Base-by-base conservation (phyloP, 768 basidiomycete genomes). In the Tremella mesenterica region DNA sequence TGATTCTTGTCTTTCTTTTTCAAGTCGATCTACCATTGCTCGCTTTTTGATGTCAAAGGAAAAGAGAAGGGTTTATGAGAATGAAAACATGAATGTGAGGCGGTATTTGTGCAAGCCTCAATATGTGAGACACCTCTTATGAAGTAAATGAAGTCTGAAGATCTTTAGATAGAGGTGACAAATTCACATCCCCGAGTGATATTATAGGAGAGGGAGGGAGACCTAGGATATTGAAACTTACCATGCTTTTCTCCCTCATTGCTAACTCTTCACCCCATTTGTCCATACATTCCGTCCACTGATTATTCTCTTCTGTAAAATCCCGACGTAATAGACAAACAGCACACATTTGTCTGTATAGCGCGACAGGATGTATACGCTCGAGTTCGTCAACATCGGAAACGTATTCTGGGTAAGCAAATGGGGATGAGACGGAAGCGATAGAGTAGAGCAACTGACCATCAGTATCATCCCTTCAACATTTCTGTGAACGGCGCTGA, bases 221-320 rank as follows among this genome's bases (percentile, higher is more conserved):
- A 33, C 45, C 36, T 26, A 23, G 23, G 6, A 41, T 23, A 41
- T 41, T 16, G 14, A 14, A 16, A 63, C 68, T 52, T 53, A 70
- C 71, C 36, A 57, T 52, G 33, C 64, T 62, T 57, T 70, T 71
- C 52, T 73, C 72, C 52, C 64, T 58, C 12, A 64, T 66, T 10
- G 66, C 72, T 26, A 71, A 49, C 56, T 73, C 72, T 49, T 73
- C 70, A 20, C 62, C 68, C 72, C 72, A 73, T 45, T 69, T 62
- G 49, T 71, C 69, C 72, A 73, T 73, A 51, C 72, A 73, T 20
- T 58, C 59, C 43, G 53, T 52, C 72, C 72, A 73, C 14, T n/a
- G n/a, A n/a, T n/a, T n/a, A n/a, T n/a, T n/a, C n/a, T n/a, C n/a
- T n/a, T n/a, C n/a, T n/a, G n/a, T n/a, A n/a, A n/a, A n/a, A n/a